These are phyloP conservation scores for Psilocybe cyanescens DNA, from an alignment of 768 basidiomycete species.

Conservation along the genomic window DNA sequence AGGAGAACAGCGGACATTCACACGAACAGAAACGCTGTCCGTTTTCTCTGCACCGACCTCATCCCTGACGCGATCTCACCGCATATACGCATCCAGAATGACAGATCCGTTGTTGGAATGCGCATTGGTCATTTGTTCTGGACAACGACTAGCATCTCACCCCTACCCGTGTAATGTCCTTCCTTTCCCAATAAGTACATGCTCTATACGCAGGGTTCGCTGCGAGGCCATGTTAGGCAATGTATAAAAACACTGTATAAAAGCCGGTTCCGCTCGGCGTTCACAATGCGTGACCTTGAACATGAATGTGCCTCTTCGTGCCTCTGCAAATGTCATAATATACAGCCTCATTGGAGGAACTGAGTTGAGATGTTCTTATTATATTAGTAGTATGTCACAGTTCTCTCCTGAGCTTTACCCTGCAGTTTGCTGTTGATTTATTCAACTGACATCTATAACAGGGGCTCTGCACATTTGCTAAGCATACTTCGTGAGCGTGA, in stretches of 20 bases:
- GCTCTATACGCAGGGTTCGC: neutral
- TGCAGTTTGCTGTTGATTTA: too few species aligned
- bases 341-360: neutral
- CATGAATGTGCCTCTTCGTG: neutral
- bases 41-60: neutral
- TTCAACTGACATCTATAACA: too few species aligned
- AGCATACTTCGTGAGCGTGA: neutral
- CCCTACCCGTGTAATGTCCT: neutral
- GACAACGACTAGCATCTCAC: neutral
- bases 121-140: neutral
- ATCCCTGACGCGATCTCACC: neutral
- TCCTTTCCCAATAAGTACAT: neutral
- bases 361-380: neutral
- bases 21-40: neutral
- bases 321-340: neutral
- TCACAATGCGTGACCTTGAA: neutral
- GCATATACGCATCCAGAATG: neutral
- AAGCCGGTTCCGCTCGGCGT: constrained; percentile 11
- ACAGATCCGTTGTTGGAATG: constrained; percentile 3
- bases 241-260: neutral
- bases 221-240: neutral
- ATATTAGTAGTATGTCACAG: too few species aligned
- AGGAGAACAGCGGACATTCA: constrained; percentile 4
- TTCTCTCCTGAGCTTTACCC: too few species aligned
- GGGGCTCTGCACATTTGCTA: neutral